Base-by-base conservation (phyloP, 1,139 yeast genomes). In the Taphrina wiesneri region DNA sequence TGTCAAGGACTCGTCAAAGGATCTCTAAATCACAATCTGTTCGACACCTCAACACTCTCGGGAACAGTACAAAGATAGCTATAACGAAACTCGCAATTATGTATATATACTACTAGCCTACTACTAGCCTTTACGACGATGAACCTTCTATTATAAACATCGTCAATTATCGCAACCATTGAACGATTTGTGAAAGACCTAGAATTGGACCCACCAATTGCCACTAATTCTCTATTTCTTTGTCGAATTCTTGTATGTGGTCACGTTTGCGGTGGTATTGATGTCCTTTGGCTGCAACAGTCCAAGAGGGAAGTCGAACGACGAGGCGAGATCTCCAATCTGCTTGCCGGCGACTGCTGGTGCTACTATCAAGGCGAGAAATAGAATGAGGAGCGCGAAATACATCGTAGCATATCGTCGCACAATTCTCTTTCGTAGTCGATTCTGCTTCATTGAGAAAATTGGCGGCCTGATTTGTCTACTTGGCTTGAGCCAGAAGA, bases 401-500 rank as follows among this genome's bases (percentile, higher is more conserved):
- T 87, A 95, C 76, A 95, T 82, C 26, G 90, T 79, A 71, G 96
- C 87, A 82, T 93, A 95, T 81, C 91, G 91, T 80, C 90, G 87
- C 57, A 95, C 97, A 97, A 95, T 93, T 81, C 99, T 87, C 88
- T 90, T 92, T 82, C 99, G 89, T 78, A 95, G 86, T 81, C 92
- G 88, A 71, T 96, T 95, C 81, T 95, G 99, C 81, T 95, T 93
- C 81, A 93, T 83, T 19, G 98, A 91, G 81, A 90, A 95, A 76
- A 95, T 93, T 73, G 99, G 99, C 71, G 98, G 99, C 80, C 99
- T 90, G 75, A 93, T 93, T 82, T 93, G 97, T 81, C 96, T 88
- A 69, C 96, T 87, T 70, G 99, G 99, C 78, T 91, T 90, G 80
- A 93, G 87, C 99, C 99, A 93, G 86, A 93, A 93, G 80, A 93